phyloP scores from a whole-genome alignment of 1,284 basidiomycete genomes.

The Heterobasidion annosum region DNA sequence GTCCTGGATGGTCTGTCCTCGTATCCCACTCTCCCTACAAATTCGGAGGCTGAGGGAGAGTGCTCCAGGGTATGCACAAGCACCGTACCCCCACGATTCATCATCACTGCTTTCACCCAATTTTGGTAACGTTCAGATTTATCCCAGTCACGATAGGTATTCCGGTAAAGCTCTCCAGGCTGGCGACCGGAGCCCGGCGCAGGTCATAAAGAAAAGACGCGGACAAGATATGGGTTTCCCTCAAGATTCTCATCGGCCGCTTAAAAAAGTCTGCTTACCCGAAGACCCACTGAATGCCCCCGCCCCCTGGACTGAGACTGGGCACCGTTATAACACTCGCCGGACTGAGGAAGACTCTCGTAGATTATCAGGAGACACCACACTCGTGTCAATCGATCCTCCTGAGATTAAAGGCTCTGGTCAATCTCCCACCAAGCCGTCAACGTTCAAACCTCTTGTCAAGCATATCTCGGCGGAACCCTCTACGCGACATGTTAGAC shows the following conservation, averaged over 20 bases:
- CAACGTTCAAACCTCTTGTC: not conserved
- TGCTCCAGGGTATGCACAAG: too few species aligned
- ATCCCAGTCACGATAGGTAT: too few species aligned
- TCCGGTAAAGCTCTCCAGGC: too few species aligned
- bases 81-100: not conserved
- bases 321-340: not conserved
- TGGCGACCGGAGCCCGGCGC: too few species aligned
- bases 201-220: too few species aligned
- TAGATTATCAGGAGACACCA: not conserved
- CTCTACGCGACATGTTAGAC: not conserved
- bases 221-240: too few species aligned
- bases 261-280: too few species aligned
- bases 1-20: conserved; percentile 6
- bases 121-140: too few species aligned
- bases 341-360: not conserved
- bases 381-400: not conserved
- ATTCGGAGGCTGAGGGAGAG: not conserved
- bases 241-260: too few species aligned
- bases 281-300: too few species aligned
- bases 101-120: too few species aligned
- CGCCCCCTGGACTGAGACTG: not conserved
- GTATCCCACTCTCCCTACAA: not conserved
- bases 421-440: not conserved
- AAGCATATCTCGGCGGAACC: not conserved
- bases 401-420: not conserved